Conservation (phyloP, 2,329 filamentous ascomycete genomes). For the Cordyceps farinosa region DNA sequence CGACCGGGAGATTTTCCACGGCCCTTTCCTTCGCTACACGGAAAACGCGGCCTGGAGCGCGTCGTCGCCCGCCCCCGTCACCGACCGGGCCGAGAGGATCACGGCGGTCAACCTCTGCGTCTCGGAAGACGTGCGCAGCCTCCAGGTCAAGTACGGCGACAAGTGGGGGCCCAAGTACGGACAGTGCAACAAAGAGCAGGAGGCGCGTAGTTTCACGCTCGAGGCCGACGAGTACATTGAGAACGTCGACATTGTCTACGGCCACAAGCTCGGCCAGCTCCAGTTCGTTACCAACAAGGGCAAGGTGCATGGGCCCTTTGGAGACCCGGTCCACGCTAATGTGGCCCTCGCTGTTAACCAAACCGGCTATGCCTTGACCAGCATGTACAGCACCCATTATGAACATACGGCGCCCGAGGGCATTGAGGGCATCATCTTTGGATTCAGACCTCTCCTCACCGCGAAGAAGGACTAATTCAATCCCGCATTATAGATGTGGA, state of each 20-base stretch:
- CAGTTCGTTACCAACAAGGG: neutral
- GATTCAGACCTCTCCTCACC: slow-evolving; percentile 1
- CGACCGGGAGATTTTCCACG: slow-evolving; percentile 12
- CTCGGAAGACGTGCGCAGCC: neutral
- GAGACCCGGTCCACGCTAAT: neutral
- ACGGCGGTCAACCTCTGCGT: neutral
- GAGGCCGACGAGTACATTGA: neutral
- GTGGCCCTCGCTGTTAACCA: neutral
- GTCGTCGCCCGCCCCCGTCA: neutral
- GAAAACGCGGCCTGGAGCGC: neutral
- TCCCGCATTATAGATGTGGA: too few relatives aligned
- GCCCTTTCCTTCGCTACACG: slow-evolving; percentile 1
- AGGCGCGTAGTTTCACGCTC: neutral
- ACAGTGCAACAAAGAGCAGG: neutral
- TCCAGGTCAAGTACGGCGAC: neutral
- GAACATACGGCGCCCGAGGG: neutral
- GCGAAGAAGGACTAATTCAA: too few relatives aligned
- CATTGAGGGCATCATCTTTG: neutral
- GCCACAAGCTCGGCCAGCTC: neutral
- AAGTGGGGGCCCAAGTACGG: neutral
- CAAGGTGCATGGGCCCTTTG: neutral
- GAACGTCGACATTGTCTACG: neutral
- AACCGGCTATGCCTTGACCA: neutral
- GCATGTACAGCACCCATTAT: neutral
- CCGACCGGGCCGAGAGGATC: neutral